Base-by-base conservation (phyloP, 1,139 yeast genomes). In the Kodamaea plutei region DNA sequence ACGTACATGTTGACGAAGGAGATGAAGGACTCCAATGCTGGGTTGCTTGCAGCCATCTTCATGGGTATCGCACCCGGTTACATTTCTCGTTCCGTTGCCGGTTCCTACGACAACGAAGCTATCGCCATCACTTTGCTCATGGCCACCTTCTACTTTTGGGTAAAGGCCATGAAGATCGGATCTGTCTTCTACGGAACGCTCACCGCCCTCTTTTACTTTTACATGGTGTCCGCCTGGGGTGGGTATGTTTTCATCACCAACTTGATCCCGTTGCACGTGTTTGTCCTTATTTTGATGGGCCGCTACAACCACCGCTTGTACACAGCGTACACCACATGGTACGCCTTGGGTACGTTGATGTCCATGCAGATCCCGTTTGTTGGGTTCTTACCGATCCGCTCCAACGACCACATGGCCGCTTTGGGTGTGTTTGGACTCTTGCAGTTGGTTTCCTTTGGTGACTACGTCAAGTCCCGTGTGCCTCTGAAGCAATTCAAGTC, bases 201-300 rank as follows among this genome's bases (percentile, higher is more conserved):
- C 47, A 79, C 97, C 20, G 95, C 98, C 2, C 58, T 87, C 28
- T 83, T 81, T 49, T 93, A 93, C 66, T 93, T 93, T 60, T 93
- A 93, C 70, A 93, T 93, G 99, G 99, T 93, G 31, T 82, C 95
- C 32, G 98, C 99, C n/a, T 93, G 99, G 99, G 98, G 98, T 69
- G 99, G 99, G 14, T 93, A 93, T 55, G 99, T 91, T 30, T 93
- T 93, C 67, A 93, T 93, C 62, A 93, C 98, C 39, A 93, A 93
- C 64, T 79, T 93, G 69, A 87, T 93, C 50, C 99, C 99, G 31
- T 70, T 93, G 49, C 99, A 93, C 57, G 88, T 89, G 18, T 89
- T 93, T 55, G 91, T 88, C 28, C 69, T 93, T 52, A 64, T 93
- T 36, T 64, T 85, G 44, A 93, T 93, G 98, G 98, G 99, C 34